Conservation (phyloP, 1,139 yeast genomes). For the Hemisphaericaspora xylofermentans region DNA sequence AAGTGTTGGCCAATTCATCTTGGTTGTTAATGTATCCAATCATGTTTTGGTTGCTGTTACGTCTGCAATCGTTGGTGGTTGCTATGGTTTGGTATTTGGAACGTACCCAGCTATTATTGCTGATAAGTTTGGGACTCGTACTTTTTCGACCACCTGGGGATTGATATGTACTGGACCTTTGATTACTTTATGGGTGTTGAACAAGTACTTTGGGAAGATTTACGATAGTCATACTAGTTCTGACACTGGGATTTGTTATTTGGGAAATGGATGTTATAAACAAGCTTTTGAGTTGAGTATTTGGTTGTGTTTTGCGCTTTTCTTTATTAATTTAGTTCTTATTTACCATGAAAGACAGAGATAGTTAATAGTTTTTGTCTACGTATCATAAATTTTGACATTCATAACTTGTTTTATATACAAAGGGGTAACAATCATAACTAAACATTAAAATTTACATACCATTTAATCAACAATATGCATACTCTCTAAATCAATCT, state of each 20-base stretch:
- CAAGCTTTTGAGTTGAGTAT: slow-evolving; percentile 35
- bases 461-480: slow-evolving; percentile 39
- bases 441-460: background rate
- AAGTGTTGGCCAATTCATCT: slow-evolving; percentile 31
- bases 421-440: slow-evolving; percentile 1
- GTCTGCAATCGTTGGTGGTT: slow-evolving; percentile 36
- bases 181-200: slow-evolving; percentile 32
- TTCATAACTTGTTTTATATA: background rate
- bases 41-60: slow-evolving; percentile 28
- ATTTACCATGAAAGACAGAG: slow-evolving; percentile 27
- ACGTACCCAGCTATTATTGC: slow-evolving; percentile 50
- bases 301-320: slow-evolving; percentile 23
- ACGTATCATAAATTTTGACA: background rate
- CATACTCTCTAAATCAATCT: slow-evolving; percentile 54
- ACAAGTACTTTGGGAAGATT: slow-evolving; percentile 40
- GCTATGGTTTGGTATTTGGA: slow-evolving; percentile 44
- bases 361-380: background rate
- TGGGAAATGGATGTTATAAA: slow-evolving; percentile 38
- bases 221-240: slow-evolving; percentile 37
- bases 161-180: slow-evolving; percentile 45
- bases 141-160: slow-evolving; percentile 49
- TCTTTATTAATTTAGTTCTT: slow-evolving; percentile 22
- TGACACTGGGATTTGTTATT: slow-evolving; percentile 33
- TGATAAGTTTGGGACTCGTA: slow-evolving; percentile 41
- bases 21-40: slow-evolving; percentile 28